Evolutionary conservation across 108 stramenopile species (phyloP).

Genomic region (Pseudonitzschia multiseries): DNA sequence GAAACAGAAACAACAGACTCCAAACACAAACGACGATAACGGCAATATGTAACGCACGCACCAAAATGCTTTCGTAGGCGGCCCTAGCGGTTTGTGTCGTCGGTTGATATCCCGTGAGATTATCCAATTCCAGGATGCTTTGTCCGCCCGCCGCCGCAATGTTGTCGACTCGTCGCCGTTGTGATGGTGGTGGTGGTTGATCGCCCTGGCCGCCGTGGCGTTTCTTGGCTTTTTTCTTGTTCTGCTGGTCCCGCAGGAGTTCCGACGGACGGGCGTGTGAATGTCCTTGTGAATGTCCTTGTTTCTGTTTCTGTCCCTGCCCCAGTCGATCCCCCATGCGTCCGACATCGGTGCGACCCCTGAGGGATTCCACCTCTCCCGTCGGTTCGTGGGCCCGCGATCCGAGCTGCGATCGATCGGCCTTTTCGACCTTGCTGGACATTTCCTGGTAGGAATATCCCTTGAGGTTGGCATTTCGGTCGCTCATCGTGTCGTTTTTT

Average conservation of each 20-base stretch:
- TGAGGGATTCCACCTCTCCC: conserved; percentile 94
- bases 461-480: conserved; percentile 83
- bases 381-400: conserved; percentile 69
- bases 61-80: conserved; percentile 83
- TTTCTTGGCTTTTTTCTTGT: conserved; percentile 43
- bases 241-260: conserved; percentile 34
- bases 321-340: conserved; percentile 83
- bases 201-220: background rate
- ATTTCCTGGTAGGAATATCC: conserved; percentile 94
- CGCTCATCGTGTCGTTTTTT: conserved; percentile 61
- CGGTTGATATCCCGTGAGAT: conserved; percentile 71
- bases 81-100: conserved; percentile 59
- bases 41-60: conserved; percentile 15
- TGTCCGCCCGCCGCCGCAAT: conserved; percentile 35
- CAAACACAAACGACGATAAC: no score
- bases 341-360: conserved; percentile 66
- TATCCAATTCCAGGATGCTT: conserved; percentile 57
- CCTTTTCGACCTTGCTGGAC: conserved; percentile 94
- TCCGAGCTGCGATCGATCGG: conserved; percentile 57
- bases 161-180: background rate
- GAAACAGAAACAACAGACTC: no score
- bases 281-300: no score
- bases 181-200: conserved; percentile 10
- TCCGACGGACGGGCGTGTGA: conserved; percentile 45
- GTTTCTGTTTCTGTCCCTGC: no score